A percentile compares a stretch with the other conserved stretches of the same genome.
Evolutionary conservation across 495 filamentous ascomycete genomes (phyloP).

Genomic region (Corynascus novoguineensis): DNA sequence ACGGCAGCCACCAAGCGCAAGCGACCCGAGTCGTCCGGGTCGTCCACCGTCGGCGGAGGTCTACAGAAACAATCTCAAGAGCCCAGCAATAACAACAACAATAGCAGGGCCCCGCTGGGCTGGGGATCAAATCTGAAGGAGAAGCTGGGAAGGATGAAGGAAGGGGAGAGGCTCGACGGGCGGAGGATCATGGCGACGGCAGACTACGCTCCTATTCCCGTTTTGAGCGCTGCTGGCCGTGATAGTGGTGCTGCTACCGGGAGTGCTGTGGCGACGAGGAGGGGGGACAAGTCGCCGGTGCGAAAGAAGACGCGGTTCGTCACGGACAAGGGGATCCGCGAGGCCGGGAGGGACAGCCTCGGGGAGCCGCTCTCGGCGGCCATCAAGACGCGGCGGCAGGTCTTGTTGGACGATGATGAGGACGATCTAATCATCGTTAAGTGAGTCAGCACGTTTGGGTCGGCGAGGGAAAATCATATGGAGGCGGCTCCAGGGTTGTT

Average conservation of each 20-base stretch:
- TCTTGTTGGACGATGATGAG: slow-evolving; percentile 26
- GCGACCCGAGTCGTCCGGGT: slow-evolving; percentile 39
- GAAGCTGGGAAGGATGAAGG: slow-evolving; percentile 49
- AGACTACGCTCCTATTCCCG: background rate
- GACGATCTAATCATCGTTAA: slow-evolving; percentile 32
- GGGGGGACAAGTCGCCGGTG: slow-evolving; percentile 39
- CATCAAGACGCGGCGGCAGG: slow-evolving; percentile 14
- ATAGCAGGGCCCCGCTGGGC: slow-evolving; percentile 30
- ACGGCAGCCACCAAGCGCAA: slow-evolving; percentile 66
- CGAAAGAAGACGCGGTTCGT: slow-evolving; percentile 81
- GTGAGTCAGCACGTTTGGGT: background rate
- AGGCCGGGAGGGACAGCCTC: slow-evolving; percentile 69
- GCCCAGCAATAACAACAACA: background rate
- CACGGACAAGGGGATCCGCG: slow-evolving; percentile 67
- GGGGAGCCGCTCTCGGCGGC: slow-evolving; percentile 37
- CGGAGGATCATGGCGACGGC: background rate
- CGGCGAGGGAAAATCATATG: background rate
- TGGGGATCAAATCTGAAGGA: slow-evolving; percentile 45
- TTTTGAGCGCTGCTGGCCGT: background rate
- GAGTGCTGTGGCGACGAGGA: background rate
- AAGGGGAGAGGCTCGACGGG: slow-evolving; percentile 40
- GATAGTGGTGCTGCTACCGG: background rate
- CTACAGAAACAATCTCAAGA: background rate
- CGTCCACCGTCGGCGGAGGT: slow-evolving; percentile 8
- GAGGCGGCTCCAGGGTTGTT: background rate